phyloP scores from a whole-genome alignment of 495 filamentous ascomycete species.

The Lasiosphaeria hispida region DNA sequence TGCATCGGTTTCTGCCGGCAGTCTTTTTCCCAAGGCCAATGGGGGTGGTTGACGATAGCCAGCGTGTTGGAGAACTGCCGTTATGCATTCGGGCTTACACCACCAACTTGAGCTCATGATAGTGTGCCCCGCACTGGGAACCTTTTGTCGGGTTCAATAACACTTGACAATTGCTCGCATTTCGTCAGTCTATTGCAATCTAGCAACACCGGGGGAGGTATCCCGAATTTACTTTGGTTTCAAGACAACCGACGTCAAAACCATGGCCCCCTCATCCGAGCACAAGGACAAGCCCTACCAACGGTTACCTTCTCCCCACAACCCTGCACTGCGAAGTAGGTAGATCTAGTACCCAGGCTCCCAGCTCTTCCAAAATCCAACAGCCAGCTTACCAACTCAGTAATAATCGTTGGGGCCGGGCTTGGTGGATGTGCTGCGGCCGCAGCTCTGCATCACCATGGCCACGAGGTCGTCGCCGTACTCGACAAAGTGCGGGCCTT shows the following conservation, averaged over 20 bases:
- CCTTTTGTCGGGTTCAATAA: too few relatives aligned
- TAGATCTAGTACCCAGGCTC: background rate
- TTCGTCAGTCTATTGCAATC: too few relatives aligned
- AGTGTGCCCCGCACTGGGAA: too few relatives aligned
- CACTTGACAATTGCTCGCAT: too few relatives aligned
- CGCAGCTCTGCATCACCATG: slow-evolving; percentile 51
- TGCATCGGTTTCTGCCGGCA: slow-evolving; percentile 1
- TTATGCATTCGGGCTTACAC: background rate
- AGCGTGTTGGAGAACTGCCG: background rate
- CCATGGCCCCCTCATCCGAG: background rate
- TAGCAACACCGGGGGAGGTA: too few relatives aligned
- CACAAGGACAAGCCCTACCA: background rate
- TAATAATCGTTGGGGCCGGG: slow-evolving; percentile 52
- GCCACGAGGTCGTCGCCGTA: slow-evolving; percentile 45
- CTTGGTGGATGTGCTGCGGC: slow-evolving; percentile 56
- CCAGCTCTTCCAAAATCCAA: background rate
- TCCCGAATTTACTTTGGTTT: background rate
- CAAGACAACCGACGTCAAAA: background rate
- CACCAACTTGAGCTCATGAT: too few relatives aligned
- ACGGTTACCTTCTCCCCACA: slow-evolving; percentile 7
- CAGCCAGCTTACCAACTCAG: slow-evolving; percentile 23
- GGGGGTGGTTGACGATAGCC: too few relatives aligned
- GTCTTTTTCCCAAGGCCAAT: background rate
- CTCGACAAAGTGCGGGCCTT: slow-evolving; percentile 51
- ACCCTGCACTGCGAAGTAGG: slow-evolving; percentile 16